A percentile compares a stretch with the other conserved stretches of the same genome.
phyloP scores from a whole-genome alignment of 495 filamentous ascomycete species.

The Talaromyces adpressus region DNA sequence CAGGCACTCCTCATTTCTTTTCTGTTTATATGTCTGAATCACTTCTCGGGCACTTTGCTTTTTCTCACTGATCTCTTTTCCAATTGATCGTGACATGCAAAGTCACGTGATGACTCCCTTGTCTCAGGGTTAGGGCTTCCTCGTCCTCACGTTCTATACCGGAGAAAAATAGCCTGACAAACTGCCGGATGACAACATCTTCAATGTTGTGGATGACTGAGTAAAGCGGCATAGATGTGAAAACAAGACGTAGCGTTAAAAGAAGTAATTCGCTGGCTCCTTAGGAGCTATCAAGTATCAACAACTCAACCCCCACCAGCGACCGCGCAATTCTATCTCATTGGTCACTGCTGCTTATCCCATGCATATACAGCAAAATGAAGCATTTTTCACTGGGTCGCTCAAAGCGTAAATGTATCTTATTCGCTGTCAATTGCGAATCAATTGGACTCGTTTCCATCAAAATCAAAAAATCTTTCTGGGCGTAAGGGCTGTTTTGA shows the following conservation, averaged over 20 bases:
- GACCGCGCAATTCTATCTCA: slow-evolving; percentile 3
- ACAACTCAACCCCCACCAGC: background rate
- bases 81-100: too few relatives aligned
- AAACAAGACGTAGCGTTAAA: background rate
- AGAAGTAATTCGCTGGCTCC: background rate
- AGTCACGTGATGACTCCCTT: too few relatives aligned
- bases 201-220: background rate
- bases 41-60: too few relatives aligned
- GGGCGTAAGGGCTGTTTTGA: background rate
- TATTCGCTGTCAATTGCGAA: slow-evolving; percentile 1
- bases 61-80: too few relatives aligned
- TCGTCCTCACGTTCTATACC: too few relatives aligned
- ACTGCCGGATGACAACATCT: background rate
- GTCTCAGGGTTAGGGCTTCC: too few relatives aligned
- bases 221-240: background rate
- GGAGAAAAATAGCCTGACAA: too few relatives aligned
- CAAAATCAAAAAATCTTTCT: background rate
- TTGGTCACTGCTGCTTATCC: background rate
- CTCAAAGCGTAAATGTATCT: background rate
- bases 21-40: too few relatives aligned
- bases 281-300: background rate
- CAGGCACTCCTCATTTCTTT: too few relatives aligned
- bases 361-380: background rate
- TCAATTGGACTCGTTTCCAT: background rate
- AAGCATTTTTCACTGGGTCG: background rate